Evolutionary conservation across 2,329 filamentous ascomycete genomes (phyloP).

Genomic region (Botrytis hyacinthi): DNA sequence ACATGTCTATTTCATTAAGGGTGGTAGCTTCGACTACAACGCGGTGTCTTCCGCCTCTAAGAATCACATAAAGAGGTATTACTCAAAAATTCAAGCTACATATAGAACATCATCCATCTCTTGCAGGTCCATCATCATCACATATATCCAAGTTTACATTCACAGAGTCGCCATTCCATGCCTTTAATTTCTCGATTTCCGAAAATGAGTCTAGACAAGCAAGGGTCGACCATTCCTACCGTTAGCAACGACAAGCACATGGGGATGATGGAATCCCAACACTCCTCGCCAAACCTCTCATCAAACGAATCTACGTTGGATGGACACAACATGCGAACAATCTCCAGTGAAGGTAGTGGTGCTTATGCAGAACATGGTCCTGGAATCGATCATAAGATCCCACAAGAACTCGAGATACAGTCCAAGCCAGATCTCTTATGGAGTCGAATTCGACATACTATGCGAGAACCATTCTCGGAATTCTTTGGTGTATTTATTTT

Average conservation of each 20-base stretch:
- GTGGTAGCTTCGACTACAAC: neutral
- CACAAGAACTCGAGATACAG: slow-evolving; percentile 35
- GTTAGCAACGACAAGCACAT: neutral
- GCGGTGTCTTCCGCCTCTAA: no score
- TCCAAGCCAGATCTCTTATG: slow-evolving; percentile 31
- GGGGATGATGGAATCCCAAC: neutral
- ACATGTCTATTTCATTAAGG: neutral
- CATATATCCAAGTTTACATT: neutral
- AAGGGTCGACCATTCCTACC: neutral
- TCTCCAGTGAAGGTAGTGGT: neutral
- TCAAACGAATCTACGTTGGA: neutral
- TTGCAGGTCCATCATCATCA: neutral
- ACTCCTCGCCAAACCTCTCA: slow-evolving; percentile 7
- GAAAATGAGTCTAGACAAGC: slow-evolving; percentile 4
- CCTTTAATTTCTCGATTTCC: neutral
- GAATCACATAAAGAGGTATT: neutral
- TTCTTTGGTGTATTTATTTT: slow-evolving; percentile 69
- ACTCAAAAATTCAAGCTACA: neutral
- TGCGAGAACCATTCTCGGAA: slow-evolving; percentile 52
- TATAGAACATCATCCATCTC: neutral
- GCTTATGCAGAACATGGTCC: slow-evolving; percentile 38
- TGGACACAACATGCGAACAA: neutral
- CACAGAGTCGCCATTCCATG: neutral
- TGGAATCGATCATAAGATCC: slow-evolving; percentile 38
- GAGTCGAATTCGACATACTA: slow-evolving; percentile 27